phyloP scores from a whole-genome alignment of 2,329 filamentous ascomycete genomes.

The Talaromyces sp. region DNA sequence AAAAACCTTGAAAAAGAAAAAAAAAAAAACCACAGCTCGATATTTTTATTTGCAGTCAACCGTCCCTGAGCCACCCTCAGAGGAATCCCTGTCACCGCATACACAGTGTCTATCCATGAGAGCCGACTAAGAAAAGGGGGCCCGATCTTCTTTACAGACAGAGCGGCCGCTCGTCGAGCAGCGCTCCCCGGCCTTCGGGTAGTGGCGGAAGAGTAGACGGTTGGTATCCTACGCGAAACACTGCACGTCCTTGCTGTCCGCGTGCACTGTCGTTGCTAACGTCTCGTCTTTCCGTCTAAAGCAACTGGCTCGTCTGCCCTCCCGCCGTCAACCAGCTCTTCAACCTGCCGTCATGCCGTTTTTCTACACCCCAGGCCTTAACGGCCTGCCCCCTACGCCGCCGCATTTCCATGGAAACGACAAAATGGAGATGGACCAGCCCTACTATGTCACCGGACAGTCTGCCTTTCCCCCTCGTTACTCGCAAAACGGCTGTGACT shows the following conservation, averaged over 20 bases:
- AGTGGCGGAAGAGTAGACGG: constrained; percentile 38
- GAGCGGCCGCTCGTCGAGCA: constrained; percentile 38
- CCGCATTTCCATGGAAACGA: constrained; percentile 33
- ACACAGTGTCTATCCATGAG: constrained; percentile 29
- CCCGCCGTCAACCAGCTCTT: constrained; percentile 29
- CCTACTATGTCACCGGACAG: constrained; percentile 34
- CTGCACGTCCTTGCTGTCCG: neutral
- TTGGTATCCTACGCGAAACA: constrained; percentile 21
- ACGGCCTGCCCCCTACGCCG: constrained; percentile 38
- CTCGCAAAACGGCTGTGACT: constrained; percentile 39
- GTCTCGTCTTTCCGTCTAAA: constrained; percentile 12
- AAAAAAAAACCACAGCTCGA: neutral
- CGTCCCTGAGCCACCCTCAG: neutral
- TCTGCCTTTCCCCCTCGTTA: constrained; percentile 38
- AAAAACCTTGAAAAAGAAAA: neutral
- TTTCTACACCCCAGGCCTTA: constrained; percentile 35
- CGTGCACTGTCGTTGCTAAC: constrained; percentile 16
- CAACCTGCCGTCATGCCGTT: constrained; percentile 32
- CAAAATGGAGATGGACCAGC: constrained; percentile 32
- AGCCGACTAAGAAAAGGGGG: constrained; percentile 28
- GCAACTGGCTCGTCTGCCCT: constrained; percentile 28
- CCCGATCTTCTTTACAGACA: constrained; percentile 20
- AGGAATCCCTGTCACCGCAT: neutral
- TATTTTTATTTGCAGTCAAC: neutral
- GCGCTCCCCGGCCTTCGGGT: constrained; percentile 31